A percentile compares a stretch with the other conserved stretches of the same genome.
Evolutionary conservation across 2,329 filamentous ascomycete species (phyloP).

Genomic region (Verticillium nubilum): DNA sequence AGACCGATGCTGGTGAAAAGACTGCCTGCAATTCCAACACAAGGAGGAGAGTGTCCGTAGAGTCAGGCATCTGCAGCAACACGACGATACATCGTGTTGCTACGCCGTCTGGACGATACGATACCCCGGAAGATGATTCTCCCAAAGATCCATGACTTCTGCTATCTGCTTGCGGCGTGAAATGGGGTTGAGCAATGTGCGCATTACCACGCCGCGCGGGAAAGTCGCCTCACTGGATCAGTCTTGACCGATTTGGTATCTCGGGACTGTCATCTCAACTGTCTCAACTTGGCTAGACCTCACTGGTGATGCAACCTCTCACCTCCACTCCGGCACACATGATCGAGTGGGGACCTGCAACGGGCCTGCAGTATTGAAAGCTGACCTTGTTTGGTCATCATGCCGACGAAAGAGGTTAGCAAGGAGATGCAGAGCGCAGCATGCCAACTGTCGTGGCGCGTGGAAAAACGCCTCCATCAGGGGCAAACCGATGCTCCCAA

Average conservation of each 20-base stretch:
- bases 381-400: neutral
- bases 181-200: neutral
- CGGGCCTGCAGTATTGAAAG: neutral
- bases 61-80: neutral
- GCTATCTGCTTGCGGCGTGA: neutral
- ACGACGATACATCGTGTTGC: neutral
- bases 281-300: neutral
- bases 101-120: neutral
- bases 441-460: neutral
- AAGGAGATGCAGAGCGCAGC: neutral
- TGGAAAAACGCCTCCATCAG: neutral
- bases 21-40: neutral
- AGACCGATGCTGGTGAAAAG: neutral
- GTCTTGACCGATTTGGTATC: neutral
- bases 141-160: neutral
- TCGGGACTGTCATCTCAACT: neutral
- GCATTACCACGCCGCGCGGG: neutral
- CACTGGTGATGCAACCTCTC: neutral
- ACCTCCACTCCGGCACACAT: neutral
- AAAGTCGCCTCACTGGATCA: neutral
- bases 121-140: neutral
- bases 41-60: neutral
- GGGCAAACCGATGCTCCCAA: neutral
- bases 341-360: neutral
- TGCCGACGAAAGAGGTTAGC: neutral